Conservation (phyloP, 2,329 filamentous ascomycete species). For the Diaporthe longicolla region DNA sequence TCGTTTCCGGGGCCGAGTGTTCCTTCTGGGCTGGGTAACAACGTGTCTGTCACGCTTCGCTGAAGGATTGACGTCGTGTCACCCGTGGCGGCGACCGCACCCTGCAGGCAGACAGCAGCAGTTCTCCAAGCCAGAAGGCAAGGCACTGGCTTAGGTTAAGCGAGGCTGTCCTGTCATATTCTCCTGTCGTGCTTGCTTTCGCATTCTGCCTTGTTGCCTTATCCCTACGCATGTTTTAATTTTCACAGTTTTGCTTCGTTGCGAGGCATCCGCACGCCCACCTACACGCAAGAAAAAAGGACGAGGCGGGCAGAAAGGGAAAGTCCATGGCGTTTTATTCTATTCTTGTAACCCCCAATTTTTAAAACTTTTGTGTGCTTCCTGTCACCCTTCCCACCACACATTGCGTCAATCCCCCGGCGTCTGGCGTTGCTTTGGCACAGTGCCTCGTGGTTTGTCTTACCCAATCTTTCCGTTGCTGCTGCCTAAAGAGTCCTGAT, state of each 20-base stretch:
- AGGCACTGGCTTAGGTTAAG: not conserved
- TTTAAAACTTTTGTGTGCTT: not conserved
- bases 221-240: not conserved
- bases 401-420: not conserved
- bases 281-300: not conserved
- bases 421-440: not conserved
- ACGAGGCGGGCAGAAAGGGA: not conserved
- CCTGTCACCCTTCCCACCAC: not conserved
- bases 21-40: not conserved
- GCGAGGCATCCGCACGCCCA: not conserved
- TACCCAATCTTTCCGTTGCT: not conserved
- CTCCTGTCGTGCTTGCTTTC: not conserved
- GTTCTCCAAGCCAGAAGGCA: not conserved
- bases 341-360: conserved; percentile 4
- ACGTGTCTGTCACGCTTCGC: not conserved
- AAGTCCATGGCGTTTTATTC: not conserved
- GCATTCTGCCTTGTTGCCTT: conserved; percentile 23
- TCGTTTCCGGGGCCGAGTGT: not conserved
- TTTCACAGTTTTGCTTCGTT: not conserved
- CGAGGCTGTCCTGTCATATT: conserved; percentile 9
- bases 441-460: not conserved
- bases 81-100: conserved; percentile 7
- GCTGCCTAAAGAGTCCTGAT: not conserved
- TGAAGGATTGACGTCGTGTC: not conserved
- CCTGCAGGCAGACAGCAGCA: conserved; percentile 3